phyloP scores from a whole-genome alignment of 2,329 filamentous ascomycete species.

The Pseudogymnoascus sp. region DNA sequence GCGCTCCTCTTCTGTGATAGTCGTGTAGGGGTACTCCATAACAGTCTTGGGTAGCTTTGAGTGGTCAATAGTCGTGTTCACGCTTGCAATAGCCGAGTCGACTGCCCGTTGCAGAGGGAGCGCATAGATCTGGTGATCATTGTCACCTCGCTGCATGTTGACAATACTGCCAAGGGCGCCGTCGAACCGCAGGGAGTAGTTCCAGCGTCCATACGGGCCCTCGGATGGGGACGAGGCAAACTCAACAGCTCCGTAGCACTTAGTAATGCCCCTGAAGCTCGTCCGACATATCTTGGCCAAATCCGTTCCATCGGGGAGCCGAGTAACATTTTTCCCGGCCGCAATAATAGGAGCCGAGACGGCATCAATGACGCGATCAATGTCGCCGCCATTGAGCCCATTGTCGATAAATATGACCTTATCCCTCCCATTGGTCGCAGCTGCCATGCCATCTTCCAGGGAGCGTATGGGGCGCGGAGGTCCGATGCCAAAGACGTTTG shows the following conservation, averaged over 20 bases:
- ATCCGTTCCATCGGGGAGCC: conserved; percentile 49
- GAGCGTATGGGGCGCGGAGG: conserved; percentile 53
- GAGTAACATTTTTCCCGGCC: conserved; percentile 50
- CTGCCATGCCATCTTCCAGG: conserved; percentile 56
- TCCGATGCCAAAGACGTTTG: conserved; percentile 69
- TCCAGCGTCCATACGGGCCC: conserved; percentile 64
- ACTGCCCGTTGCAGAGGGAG: conserved; percentile 75
- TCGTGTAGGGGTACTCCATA: conserved; percentile 74
- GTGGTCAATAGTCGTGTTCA: conserved; percentile 41
- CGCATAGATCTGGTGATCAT: conserved; percentile 71
- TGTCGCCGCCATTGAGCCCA: conserved; percentile 61
- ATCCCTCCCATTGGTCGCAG: conserved; percentile 53
- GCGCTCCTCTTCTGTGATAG: conserved; percentile 60
- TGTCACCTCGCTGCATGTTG: conserved; percentile 56
- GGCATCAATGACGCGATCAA: conserved; percentile 62
- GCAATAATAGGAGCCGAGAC: conserved; percentile 53
- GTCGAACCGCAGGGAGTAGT: conserved; percentile 78
- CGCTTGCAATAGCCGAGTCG: conserved; percentile 61
- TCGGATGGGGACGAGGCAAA: conserved; percentile 72
- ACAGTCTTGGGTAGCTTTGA: conserved; percentile 38
- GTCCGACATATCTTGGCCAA: conserved; percentile 59
- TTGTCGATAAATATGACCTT: conserved; percentile 76
- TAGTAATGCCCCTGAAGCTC: conserved; percentile 59
- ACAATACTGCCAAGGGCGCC: conserved; percentile 61
- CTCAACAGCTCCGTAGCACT: conserved; percentile 66